These are phyloP conservation scores for Obba rivulosa DNA, from an alignment of 768 basidiomycete genomes.

Conservation along the genomic window DNA sequence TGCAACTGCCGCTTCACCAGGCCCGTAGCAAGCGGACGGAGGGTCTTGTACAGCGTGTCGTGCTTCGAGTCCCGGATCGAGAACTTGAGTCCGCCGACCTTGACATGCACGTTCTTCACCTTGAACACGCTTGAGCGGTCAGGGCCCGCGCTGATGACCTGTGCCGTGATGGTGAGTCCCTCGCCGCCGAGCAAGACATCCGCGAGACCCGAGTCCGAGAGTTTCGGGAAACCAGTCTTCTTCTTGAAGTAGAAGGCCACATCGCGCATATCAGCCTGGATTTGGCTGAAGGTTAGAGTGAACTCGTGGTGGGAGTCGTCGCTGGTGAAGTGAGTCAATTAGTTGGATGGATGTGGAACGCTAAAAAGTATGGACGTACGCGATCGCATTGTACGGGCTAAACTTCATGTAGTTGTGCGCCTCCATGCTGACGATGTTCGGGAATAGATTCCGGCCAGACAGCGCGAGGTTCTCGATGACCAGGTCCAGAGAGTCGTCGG, in stretches of 20 bases:
- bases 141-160: slow-evolving; percentile 54
- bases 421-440: slow-evolving; percentile 68
- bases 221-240: slow-evolving; percentile 78
- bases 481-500: slow-evolving; percentile 79
- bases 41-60: slow-evolving; percentile 80
- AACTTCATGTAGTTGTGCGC: slow-evolving; percentile 82
- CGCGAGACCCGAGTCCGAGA: slow-evolving; percentile 78
- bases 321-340: slow-evolving; percentile 18
- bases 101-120: slow-evolving; percentile 66
- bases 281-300: slow-evolving; percentile 71
- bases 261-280: slow-evolving; percentile 92
- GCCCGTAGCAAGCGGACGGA: slow-evolving; percentile 73
- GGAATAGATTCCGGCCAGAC: slow-evolving; percentile 85
- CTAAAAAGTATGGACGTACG: slow-evolving; percentile 7
- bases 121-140: slow-evolving; percentile 70
- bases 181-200: slow-evolving; percentile 82
- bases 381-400: slow-evolving; percentile 60
- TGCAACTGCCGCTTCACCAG: slow-evolving; percentile 77
- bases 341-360: neutral
- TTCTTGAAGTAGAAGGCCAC: slow-evolving; percentile 88
- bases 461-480: slow-evolving; percentile 92
- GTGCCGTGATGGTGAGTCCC: slow-evolving; percentile 67
- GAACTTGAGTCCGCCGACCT: slow-evolving; percentile 86
- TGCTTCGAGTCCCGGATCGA: slow-evolving; percentile 90
- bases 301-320: slow-evolving; percentile 71